Evolutionary conservation across 2,329 filamentous ascomycete genomes (phyloP), one percentile per base, ranked within the genome.

Genomic region (Fusarium luffae): DNA sequence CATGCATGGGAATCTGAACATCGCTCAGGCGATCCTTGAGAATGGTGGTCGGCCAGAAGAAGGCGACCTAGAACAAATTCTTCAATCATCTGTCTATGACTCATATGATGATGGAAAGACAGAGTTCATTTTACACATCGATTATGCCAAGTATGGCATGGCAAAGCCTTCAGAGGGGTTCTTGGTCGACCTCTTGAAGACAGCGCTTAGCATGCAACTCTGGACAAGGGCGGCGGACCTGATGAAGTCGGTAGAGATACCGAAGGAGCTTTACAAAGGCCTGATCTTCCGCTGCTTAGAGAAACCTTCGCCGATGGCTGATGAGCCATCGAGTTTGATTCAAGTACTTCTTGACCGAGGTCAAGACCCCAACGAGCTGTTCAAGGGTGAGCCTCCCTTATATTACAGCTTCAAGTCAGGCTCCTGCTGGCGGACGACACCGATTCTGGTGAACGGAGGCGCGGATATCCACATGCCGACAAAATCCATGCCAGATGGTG

Each of bases 381-480:
- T 69, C 40, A 34, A 74, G 14, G 69, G 63, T 5, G 74, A 75
- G 48, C 74, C 74, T 25, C 70, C 74, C 5, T 63, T 75, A 25
- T 75, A 75, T 46, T 72, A 74, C 55, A 75, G 74, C 40, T 69
- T 75, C 49, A 75, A 63, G 48, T 75, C 74, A 12, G 72, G 63
- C 4, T 74, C 66, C 49, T 75, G 72, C 52, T 75, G 73, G 74
- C 63, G 73, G 40, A 74, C 74, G n/a, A 75, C 74, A 16, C 73
- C 74, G 3, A 68, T 74, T 12, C 62, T 75, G 37, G 71, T 75
- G n/a, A 74, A 73, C 18, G 71, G 66, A 0, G 74, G 74, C 5
- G 74, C 74, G 16, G 70, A 75, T 25, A 64, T 75, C 28, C 42
- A 74, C 41, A 72, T 75, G 72, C 14, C 61, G 2, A 75, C 74